These are phyloP conservation scores for Epithemia pelagica DNA, from an alignment of 108 stramenopile species.

Conservation along the genomic window DNA sequence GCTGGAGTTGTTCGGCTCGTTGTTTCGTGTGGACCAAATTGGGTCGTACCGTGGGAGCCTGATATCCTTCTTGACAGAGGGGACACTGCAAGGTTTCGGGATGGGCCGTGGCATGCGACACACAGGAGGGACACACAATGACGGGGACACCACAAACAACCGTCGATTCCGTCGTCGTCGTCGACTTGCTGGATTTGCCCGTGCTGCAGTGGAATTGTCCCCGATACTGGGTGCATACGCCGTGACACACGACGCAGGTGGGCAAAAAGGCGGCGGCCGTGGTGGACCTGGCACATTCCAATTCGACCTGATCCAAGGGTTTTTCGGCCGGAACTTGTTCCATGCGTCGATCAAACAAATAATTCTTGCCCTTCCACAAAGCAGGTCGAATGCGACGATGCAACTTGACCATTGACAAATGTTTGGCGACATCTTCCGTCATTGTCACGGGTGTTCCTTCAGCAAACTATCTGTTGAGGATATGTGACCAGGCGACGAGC, in stretches of 20 bases:
- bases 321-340: conserved; percentile 51
- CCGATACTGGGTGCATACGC: conserved; percentile 40
- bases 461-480: too few relatives aligned
- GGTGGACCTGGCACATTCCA: too few relatives aligned
- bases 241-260: conserved; percentile 46
- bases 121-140: conserved; percentile 48
- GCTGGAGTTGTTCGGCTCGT: conserved; percentile 32
- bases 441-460: too few relatives aligned
- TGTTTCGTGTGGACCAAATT: conserved; percentile 45
- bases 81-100: conserved; percentile 29
- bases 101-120: conserved; percentile 6
- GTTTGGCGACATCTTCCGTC: too few relatives aligned
- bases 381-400: too few relatives aligned
- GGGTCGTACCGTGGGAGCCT: conserved; percentile 34
- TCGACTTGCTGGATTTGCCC: not conserved
- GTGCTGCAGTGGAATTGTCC: conserved; percentile 41
- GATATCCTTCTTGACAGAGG: conserved; percentile 47
- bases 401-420: too few relatives aligned
- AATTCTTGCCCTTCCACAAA: conserved; percentile 77
- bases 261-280: too few relatives aligned
- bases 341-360: conserved; percentile 75
- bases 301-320: conserved; percentile 28
- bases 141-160: conserved; percentile 70
- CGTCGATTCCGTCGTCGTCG: not conserved
- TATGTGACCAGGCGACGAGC: too few relatives aligned